These are phyloP conservation scores for Datura wrightii DNA, from an alignment of 257 asterid genomes.

Conservation along the genomic window DNA sequence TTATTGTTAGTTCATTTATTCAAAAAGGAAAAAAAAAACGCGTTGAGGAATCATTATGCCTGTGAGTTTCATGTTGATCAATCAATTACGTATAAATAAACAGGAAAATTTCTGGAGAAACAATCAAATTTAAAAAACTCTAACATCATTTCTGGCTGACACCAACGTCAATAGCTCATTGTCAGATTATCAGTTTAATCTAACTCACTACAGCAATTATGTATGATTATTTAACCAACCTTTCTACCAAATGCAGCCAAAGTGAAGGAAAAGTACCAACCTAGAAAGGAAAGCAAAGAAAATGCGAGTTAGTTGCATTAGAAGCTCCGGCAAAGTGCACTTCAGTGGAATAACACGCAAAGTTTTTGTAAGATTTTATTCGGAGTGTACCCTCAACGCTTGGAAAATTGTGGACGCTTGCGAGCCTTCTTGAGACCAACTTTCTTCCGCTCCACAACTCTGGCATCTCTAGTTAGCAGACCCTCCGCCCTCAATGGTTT, in stretches of 20 bases:
- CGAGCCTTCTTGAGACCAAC: conserved; percentile 91
- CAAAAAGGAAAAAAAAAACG: not conserved
- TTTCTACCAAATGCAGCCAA: not conserved
- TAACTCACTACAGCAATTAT: not conserved
- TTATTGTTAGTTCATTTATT: not conserved
- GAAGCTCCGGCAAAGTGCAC: not conserved
- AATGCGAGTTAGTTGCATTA: not conserved
- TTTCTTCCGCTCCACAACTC: conserved; percentile 97
- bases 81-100: not conserved
- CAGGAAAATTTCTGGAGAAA: not conserved
- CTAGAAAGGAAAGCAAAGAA: not conserved
- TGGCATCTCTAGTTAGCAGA: conserved; percentile 87
- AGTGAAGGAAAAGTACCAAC: not conserved
- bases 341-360: conserved; percentile 4
- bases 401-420: conserved; percentile 95
- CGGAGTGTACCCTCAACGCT: conserved; percentile 68
- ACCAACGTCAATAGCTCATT: not conserved
- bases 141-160: not conserved
- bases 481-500: conserved; percentile 83
- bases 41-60: not conserved
- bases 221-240: not conserved
- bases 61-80: not conserved
- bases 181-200: not conserved
- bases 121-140: not conserved
- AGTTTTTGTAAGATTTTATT: too few species aligned